These are phyloP conservation scores for Oryza australiensis DNA, from an alignment of 176 grass and related monocot species.

Conservation along the genomic window DNA sequence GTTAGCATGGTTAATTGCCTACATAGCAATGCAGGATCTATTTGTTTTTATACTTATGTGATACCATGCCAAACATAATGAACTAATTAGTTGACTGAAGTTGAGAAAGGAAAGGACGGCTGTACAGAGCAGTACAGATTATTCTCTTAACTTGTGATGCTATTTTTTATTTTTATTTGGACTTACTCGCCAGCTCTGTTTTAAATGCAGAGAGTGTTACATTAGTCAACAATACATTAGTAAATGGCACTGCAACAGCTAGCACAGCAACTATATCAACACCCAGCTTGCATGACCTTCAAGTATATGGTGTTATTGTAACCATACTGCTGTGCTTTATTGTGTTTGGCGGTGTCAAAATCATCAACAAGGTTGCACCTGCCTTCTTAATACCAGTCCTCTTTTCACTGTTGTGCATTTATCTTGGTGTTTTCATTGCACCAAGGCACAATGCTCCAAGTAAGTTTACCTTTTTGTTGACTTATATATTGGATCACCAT, in stretches of 20 bases:
- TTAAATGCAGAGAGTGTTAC: constrained; percentile 81
- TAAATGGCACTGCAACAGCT: constrained; percentile 64
- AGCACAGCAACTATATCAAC: constrained; percentile 77
- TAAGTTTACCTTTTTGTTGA: constrained; percentile 46
- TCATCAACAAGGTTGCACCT: constrained; percentile 93
- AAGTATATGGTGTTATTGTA: constrained; percentile 93
- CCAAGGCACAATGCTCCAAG: constrained; percentile 78
- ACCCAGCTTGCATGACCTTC: constrained; percentile 91
- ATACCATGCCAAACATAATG: neutral
- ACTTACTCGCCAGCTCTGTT: constrained; percentile 20
- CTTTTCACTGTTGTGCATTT: constrained; percentile 92
- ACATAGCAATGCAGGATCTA: neutral
- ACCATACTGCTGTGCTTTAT: constrained; percentile 93
- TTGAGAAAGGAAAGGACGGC: neutral
- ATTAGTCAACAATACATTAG: constrained; percentile 75
- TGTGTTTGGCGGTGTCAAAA: constrained; percentile 99
- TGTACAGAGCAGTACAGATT: neutral
- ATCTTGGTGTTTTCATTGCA: constrained; percentile 89
- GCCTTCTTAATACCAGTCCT: constrained; percentile 94
- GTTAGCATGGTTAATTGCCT: neutral
- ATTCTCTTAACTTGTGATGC: constrained; percentile 7
- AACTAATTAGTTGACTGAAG: constrained; percentile 15
- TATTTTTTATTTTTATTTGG: constrained; percentile 21
- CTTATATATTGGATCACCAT: constrained; percentile 18
- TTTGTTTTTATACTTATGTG: neutral